Evolutionary conservation across 2,329 filamentous ascomycete species (phyloP), one percentile per base, ranked within the genome.

Genomic region (Chrysosporium queenslandicum): DNA sequence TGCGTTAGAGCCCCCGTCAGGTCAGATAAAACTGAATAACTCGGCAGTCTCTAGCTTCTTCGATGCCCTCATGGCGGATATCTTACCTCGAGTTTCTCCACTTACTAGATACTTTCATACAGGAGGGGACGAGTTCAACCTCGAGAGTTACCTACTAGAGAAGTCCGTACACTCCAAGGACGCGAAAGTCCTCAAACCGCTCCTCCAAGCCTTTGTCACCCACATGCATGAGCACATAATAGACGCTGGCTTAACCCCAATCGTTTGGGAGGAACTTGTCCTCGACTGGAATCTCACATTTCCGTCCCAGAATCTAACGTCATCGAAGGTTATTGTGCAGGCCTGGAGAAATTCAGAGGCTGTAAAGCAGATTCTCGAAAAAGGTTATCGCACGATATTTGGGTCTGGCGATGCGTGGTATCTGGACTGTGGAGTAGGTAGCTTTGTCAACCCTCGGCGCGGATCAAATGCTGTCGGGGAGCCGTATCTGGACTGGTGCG

Each of bases 261-360:
- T 94, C 20, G 86, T 90, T 0, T 94, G 89, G 89, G 87, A 95
- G 66, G 89, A 94, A 67, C 88, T 92, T 76, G 73, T 87, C 1
- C 72, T 86, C 8, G 75, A 82, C 21, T 94, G 87, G 84, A 86
- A 90, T 63, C 71, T 92, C 42, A 85, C 0, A 71, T 94, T 4
- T 34, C 54, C 43, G 81, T 81, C 2, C 67, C 76, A 18, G 45
- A 18, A 18, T 6, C 18, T 16, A 20, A n/a, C 20, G 21, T 16
- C 25, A 12, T 82, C 89, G 60, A 48, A 39, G 16, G 82, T 86
- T 0, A 75, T 94, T 11, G 77, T 94, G 4, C 89, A 94, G 69
- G 79, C 82, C 2, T 94, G 88, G 88, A 77, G 83, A 20, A 56
- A 61, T 42, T 58, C 57, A 18, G 41, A 50, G n/a, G 55, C 58